Base-by-base conservation (phyloP, 2,329 filamentous ascomycete species). In the Xylariaceae sp. region DNA sequence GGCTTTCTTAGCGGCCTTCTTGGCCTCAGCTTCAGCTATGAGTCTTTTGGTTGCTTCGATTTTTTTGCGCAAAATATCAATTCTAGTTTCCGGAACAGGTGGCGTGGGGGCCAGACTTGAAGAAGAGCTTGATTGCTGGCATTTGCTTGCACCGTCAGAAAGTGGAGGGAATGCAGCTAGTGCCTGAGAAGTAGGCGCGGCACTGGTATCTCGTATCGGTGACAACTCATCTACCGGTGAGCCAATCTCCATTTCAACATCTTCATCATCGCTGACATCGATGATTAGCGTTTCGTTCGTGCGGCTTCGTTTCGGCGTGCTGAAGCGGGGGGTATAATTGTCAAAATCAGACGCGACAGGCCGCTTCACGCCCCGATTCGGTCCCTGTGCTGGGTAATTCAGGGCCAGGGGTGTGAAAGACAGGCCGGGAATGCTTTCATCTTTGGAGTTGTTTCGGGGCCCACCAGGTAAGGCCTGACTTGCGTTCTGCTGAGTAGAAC, bases 201-300 rank as follows among this genome's bases (percentile, higher is more conserved):
- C 68, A 15, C 60, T 68, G 9, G 69, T 70, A 18, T 73, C 73
- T 4, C 71, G 66, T 2, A 37, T 52, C 37, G 58, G 73, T 68
- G 13, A 73, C 69, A 23, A 47, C 56, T 76, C 76, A 18, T 80
- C 78, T 34, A 73, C 76, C 8, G 78, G 79, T 51, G 81, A 84
- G 30, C 84, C 84, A 23, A 88, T 78, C 39, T 89, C 87, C 84
- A 88, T 88, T 58, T 86, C 85, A 51, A 86, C 80, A 64, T 86
- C 83, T 58, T 85, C 83, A 53, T 79, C 83, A 34, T 96, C 92
- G 69, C 90, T 96, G 45, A 95, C 87, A 64, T 95, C 85, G 65
- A 96, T 96, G 45, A 96, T 83, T 55, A 96, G 82, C 2, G 82
- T 71, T 35, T 73, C 69, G 23, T 72, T 66, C 4, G 69, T 73